Evolutionary conservation across 208 protist species (phyloP).

Genomic region (Crithidia brevicula): DNA sequence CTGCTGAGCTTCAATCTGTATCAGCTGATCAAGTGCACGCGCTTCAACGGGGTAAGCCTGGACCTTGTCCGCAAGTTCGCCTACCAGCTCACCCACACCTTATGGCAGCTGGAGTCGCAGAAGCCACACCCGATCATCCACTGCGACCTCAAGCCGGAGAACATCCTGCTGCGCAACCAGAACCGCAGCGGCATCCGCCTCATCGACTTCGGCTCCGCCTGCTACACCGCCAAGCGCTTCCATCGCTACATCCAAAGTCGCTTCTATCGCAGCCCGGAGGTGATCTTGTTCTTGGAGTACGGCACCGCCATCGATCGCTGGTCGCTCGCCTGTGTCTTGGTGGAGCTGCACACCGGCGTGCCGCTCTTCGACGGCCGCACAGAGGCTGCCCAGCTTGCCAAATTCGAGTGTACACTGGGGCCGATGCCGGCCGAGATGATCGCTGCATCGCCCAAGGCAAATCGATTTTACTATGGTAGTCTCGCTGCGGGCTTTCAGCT

Average conservation of each 20-base stretch:
- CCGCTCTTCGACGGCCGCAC: constrained; percentile 96
- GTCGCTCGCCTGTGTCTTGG: constrained; percentile 98
- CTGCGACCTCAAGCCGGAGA: constrained; percentile 98
- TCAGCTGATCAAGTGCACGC: constrained; percentile 94
- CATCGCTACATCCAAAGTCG: constrained; percentile 98
- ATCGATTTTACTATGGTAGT: constrained; percentile 62
- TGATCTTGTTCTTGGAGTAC: constrained; percentile 97
- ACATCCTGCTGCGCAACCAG: constrained; percentile 90
- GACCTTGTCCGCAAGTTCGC: constrained; percentile 94
- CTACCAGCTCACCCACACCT: constrained; percentile 91
- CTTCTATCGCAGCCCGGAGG: constrained; percentile 98
- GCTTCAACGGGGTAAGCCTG: constrained; percentile 87
- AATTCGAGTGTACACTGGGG: constrained; percentile 90
- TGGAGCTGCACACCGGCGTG: constrained; percentile 97
- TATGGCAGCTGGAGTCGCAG: constrained; percentile 87
- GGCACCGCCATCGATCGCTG: constrained; percentile 97
- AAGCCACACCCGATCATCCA: constrained; percentile 96
- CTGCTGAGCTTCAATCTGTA: constrained; percentile 97
- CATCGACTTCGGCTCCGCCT: constrained; percentile 99
- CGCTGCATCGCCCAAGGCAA: constrained; percentile 48
- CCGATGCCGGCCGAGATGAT: constrained; percentile 73
- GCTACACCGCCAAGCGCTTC: constrained; percentile 93
- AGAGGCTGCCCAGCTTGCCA: constrained; percentile 95
- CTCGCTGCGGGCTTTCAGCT: constrained; percentile 24
- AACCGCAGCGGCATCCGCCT: constrained; percentile 93